A percentile compares a stretch with the other conserved stretches of the same genome.
Conservation (phyloP, 805 yeast species). For the Barnettozyma vustinii region DNA sequence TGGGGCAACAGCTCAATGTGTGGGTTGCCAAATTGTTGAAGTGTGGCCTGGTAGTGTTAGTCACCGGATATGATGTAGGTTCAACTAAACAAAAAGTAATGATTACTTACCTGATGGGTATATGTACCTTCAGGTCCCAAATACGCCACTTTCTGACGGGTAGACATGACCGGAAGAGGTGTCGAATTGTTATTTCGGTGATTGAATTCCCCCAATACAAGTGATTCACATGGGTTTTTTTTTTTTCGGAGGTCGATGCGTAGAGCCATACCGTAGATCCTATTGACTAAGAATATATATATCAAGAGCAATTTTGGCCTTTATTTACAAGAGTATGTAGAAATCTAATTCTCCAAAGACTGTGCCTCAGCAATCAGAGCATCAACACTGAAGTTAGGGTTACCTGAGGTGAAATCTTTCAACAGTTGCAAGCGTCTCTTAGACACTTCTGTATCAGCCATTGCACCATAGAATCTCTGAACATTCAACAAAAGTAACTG, state of each 20-base stretch:
- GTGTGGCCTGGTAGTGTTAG: constrained; percentile 38
- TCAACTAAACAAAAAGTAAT: neutral
- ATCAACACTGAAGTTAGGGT: constrained; percentile 59
- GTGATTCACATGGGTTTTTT: neutral
- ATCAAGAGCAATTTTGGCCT: neutral
- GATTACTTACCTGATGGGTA: constrained; percentile 66
- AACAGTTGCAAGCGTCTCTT: constrained; percentile 53
- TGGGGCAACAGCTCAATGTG: constrained; percentile 21
- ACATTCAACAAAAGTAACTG: constrained; percentile 69
- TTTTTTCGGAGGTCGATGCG: neutral
- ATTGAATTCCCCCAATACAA: too few relatives aligned
- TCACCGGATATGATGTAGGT: neutral
- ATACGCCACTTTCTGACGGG: constrained; percentile 50
- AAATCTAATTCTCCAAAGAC: constrained; percentile 44
- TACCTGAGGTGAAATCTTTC: constrained; percentile 65
- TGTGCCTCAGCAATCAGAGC: constrained; percentile 67
- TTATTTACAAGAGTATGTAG: neutral
- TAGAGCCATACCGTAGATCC: too few relatives aligned
- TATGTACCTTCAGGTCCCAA: constrained; percentile 92
- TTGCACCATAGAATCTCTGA: constrained; percentile 80
- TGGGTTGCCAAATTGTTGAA: constrained; percentile 43
- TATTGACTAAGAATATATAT: too few relatives aligned
- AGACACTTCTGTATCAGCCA: constrained; percentile 37
- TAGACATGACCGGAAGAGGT: neutral
- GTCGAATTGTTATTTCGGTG: neutral